Base-by-base conservation (phyloP, 352 stramenopile genomes). In the Phytophthora europaea region DNA sequence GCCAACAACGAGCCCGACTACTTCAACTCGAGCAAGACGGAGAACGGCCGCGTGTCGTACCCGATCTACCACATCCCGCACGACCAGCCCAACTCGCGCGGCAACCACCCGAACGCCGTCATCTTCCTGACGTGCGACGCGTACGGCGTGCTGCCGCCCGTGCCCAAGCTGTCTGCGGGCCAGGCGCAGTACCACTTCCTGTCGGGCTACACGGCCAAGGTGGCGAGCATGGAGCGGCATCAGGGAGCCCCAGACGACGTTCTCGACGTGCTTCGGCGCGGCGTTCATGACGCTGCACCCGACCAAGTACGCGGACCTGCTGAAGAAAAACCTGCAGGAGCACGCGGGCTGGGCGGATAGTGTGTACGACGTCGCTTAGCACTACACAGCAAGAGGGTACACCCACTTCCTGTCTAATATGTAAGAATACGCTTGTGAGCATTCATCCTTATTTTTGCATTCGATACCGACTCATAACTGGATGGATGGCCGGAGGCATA, bases 141-240 rank as follows among this genome's bases (percentile, higher is more conserved):
- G 52, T 99, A 99, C 87, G 98, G 98, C 66, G 97, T 99, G 40
- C 82, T 99, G 40, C 98, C 98, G 12, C 98, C 98, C 22, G 97
- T 99, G 73, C 95, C 96, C n/a, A 98, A 97, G 73, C 85, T 99
- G 34, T 96, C 77, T 70, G 75, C 85, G 28, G 95, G 90, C 22
- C 97, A 99, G 87, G 97, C 98, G 59, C 98, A 99, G 93, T 99
- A 99, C 82, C 97, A 99, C 81, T 99, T 99, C 82, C 85, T 99
- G 50, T 98, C 89, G 64, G 98, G 98, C 56, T 99, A 99, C 87
- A 99, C 98, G 47, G 98, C 97, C 68, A 99, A 99, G 85, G 98
- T 99, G 67, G 98, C 98, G 36, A 98, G 98, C 72, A 99, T 98
- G 23, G 98, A 99, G 97, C 60, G 98, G 98, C 60, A 90, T 99